Evolutionary conservation across 768 basidiomycete species (phyloP).

Genomic region (Suillus spraguei): DNA sequence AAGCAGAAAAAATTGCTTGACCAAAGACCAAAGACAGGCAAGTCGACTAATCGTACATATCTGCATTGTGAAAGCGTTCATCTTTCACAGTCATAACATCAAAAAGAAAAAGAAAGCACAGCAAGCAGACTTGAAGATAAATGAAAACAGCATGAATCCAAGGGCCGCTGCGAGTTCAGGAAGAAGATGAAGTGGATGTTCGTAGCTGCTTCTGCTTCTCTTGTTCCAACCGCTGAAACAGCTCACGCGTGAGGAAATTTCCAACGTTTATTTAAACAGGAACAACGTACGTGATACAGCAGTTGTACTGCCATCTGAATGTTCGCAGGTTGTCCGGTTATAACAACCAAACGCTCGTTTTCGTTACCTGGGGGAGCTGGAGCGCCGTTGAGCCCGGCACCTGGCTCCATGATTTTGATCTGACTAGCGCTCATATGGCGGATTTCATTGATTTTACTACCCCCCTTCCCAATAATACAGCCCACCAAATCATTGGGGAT

Average conservation of each 20-base stretch:
- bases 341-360: conserved; percentile 92
- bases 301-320: conserved; percentile 97
- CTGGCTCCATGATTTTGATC: conserved; percentile 99
- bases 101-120: conserved; percentile 5
- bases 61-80: background rate
- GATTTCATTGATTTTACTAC: conserved; percentile 98
- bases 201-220: conserved; percentile 85
- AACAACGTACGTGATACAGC: conserved; percentile 72
- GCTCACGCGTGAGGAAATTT: conserved; percentile 14
- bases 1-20: conserved; percentile 9
- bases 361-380: conserved; percentile 75
- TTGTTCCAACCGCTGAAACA: conserved; percentile 74
- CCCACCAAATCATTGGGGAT: conserved; percentile 98
- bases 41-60: conserved; percentile 8
- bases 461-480: conserved; percentile 97
- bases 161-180: conserved; percentile 21
- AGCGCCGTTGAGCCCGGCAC: conserved; percentile 74
- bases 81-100: background rate
- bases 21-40: conserved; percentile 2
- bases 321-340: conserved; percentile 92
- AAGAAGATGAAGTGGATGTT: conserved; percentile 33
- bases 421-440: conserved; percentile 93
- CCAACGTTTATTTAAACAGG: background rate
- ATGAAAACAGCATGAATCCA: conserved; percentile 7
- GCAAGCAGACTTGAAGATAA: background rate